These are phyloP conservation scores for Papiliotrema fonsecae DNA, from an alignment of 1,284 basidiomycete species.

Conservation along the genomic window DNA sequence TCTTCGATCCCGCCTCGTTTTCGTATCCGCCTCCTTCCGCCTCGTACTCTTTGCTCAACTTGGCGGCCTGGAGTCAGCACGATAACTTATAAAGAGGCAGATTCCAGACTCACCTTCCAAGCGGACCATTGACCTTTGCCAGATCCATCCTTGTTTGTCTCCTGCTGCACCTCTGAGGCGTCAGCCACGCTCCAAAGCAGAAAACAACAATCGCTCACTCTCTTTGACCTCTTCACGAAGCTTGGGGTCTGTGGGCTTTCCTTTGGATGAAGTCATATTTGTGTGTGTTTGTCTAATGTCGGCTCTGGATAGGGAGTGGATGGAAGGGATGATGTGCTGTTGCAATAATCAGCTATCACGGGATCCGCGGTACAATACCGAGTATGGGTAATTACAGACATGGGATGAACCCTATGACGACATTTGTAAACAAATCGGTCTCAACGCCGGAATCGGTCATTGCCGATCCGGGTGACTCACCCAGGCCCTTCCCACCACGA, in stretches of 20 bases:
- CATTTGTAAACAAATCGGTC: too few species aligned
- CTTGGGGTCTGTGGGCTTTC: slow-evolving; percentile 49
- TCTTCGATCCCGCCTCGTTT: slow-evolving; percentile 47
- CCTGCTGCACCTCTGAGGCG: slow-evolving; percentile 38
- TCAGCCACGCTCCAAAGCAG: not conserved
- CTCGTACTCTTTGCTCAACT: slow-evolving; percentile 49
- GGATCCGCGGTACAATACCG: too few species aligned
- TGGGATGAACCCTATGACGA: too few species aligned
- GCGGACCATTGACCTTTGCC: slow-evolving; percentile 49
- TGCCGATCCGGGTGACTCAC: too few species aligned
- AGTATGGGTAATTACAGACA: too few species aligned
- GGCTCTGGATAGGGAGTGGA: too few species aligned
- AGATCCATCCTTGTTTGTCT: slow-evolving; percentile 48
- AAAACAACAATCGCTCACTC: slow-evolving; percentile 20
- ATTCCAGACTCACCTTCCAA: slow-evolving; percentile 35
- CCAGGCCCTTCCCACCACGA: too few species aligned
- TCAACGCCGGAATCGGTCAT: too few species aligned
- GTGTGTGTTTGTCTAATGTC: not conserved
- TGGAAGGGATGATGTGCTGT: too few species aligned
- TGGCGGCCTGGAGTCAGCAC: slow-evolving; percentile 26
- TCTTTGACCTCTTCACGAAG: slow-evolving; percentile 48
- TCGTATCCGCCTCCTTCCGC: slow-evolving; percentile 48
- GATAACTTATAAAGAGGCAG: not conserved
- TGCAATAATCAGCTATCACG: too few species aligned
- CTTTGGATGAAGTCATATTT: slow-evolving; percentile 48